Conservation (phyloP, 306 rosid genomes). For the Mucuna pruriens region DNA sequence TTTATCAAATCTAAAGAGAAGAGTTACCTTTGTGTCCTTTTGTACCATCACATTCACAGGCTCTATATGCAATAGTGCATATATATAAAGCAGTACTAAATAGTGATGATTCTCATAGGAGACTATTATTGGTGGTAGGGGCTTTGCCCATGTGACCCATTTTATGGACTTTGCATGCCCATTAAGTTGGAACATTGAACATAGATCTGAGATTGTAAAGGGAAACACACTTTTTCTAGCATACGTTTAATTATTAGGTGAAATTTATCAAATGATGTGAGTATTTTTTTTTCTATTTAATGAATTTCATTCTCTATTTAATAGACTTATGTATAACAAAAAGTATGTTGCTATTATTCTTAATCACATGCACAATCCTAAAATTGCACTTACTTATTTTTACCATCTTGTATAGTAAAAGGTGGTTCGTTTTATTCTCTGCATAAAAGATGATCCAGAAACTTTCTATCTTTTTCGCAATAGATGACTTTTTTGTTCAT, state of each 20-base stretch:
- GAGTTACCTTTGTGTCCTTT: not conserved
- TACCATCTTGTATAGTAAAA: not conserved
- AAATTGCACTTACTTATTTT: not conserved
- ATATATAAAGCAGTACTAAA: not conserved
- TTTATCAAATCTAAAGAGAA: not conserved
- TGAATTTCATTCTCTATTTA: not conserved
- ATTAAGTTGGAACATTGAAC: not conserved
- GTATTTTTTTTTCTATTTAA: not conserved
- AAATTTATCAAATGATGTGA: not conserved
- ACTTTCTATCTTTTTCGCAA: not conserved
- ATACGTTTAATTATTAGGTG: too few relatives aligned
- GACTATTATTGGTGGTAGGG: not conserved
- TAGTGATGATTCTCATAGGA: not conserved
- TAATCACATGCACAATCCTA: not conserved
- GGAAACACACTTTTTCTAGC: too few relatives aligned
- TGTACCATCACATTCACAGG: not conserved
- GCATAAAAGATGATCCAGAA: not conserved
- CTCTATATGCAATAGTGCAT: not conserved
- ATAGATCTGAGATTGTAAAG: not conserved
- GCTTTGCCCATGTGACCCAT: not conserved
- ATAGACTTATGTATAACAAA: not conserved
- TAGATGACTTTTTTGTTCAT: not conserved
- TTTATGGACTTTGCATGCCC: not conserved
- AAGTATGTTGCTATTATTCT: too few relatives aligned
- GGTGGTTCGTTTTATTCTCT: not conserved